These are phyloP conservation scores for Phaeosphaeriaceae sp. DNA, from an alignment of 2,329 filamentous ascomycete species.

Conservation along the genomic window DNA sequence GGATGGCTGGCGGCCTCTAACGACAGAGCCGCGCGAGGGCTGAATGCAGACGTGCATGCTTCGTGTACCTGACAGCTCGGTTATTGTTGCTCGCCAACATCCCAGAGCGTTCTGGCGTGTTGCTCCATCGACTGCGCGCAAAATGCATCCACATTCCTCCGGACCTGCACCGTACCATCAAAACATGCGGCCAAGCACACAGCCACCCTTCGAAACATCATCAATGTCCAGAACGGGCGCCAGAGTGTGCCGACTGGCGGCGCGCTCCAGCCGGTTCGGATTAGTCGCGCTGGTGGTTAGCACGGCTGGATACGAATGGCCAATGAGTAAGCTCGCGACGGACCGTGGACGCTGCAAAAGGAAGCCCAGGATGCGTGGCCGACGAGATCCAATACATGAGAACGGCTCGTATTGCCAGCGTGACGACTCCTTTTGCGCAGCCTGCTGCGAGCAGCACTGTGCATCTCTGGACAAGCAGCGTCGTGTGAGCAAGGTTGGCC, in stretches of 20 bases:
- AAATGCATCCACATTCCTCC: conserved; percentile 20
- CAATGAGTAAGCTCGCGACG: conserved; percentile 24
- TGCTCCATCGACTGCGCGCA: conserved; percentile 5
- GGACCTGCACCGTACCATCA: conserved; percentile 6
- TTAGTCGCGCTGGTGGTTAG: conserved; percentile 18
- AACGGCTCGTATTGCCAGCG: background rate
- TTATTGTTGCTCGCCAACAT: background rate
- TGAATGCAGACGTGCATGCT: background rate
- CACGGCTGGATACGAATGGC: conserved; percentile 23
- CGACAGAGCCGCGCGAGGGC: background rate
- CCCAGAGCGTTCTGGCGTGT: conserved; percentile 7
- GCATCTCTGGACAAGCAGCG: background rate
- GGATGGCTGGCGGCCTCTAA: too few species aligned
- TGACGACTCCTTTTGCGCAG: background rate
- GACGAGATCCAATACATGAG: conserved; percentile 1
- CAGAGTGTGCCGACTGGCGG: conserved; percentile 21
- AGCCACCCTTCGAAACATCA: conserved; percentile 25
- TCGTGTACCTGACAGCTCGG: conserved; percentile 5
- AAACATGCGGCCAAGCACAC: conserved; percentile 24
- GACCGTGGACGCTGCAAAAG: conserved; percentile 19
- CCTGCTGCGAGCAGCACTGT: background rate
- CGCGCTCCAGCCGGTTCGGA: conserved; percentile 24
- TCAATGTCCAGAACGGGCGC: conserved; percentile 18
- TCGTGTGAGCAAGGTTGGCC: background rate
- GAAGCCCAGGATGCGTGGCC: conserved; percentile 9